Base-by-base conservation (phyloP, 176 grass and related monocot genomes). In the Typha latifolia region DNA sequence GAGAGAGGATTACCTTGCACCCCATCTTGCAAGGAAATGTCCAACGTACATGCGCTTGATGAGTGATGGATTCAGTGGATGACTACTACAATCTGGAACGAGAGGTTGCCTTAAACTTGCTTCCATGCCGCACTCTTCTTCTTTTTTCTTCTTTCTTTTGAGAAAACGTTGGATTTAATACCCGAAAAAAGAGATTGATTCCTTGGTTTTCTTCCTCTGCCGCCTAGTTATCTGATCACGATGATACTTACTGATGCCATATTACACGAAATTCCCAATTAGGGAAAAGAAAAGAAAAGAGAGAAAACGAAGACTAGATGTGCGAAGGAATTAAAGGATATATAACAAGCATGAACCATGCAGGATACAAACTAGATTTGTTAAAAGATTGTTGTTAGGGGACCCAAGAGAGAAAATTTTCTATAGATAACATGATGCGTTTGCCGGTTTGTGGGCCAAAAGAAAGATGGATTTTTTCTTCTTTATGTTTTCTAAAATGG, bases 11-110 rank as follows among this genome's bases (percentile, higher is more conserved):
- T 49, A 96, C 93, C 88, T 80, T 43, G 85, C 85, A 16, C 83
- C 81, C 93, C 93, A 97, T 84, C 88, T 80, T 5, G 88, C 80
- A 15, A 97, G 89, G 63, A 86, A 88, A 73, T 97, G 93, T 11
- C 85, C 88, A 29, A 74, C 67, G 66, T 90, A 97, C 81, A 92
- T 84, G 48, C 83, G 70, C n/a, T 73, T 80, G 64, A 90, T 73
- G 51, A 92, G 78, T 3, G 72, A 72, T 16, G 43, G 66, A 14
- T 89, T 16, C 50, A 66, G 62, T 67, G 67, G 63, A 10, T 6
- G 47, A 14, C 68, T 47, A 21, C 21, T 32, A 50, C 37, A 24
- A 27, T 32, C 71, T 27, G 29, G 63, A 24, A 80, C 51, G 43
- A 85, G 48, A 68, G 67, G 49, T 66, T 80, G 62, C 61, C 67